Percentiles rank a stretch among this genome's conserved stretches.
These are phyloP conservation scores for Phytopythium helicoides DNA, from an alignment of 352 stramenopile species.

Conservation along the genomic window DNA sequence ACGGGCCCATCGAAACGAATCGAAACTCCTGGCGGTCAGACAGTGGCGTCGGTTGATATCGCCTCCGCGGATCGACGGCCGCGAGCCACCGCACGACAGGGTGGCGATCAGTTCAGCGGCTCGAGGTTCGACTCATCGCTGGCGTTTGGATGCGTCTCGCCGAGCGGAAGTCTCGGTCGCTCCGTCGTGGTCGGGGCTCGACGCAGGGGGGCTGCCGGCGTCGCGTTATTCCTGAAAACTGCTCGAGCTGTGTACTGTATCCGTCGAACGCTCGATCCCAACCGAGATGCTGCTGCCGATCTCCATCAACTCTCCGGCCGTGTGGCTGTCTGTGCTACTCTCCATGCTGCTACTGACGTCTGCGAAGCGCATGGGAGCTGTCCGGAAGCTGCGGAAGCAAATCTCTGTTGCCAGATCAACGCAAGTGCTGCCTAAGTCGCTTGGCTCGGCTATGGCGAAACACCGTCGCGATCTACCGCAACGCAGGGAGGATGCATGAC, in stretches of 20 bases:
- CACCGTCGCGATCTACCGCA: slow-evolving; percentile 14
- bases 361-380: neutral
- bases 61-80: neutral
- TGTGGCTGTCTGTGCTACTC: neutral
- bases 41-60: slow-evolving; percentile 7
- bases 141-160: neutral
- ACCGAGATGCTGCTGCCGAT: too few relatives aligned
- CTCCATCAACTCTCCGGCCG: neutral
- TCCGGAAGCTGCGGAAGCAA: neutral
- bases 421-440: neutral
- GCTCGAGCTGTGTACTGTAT: too few relatives aligned
- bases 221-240: slow-evolving; percentile 1
- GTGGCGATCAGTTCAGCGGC: neutral
- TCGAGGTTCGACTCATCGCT: neutral
- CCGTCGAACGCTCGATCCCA: too few relatives aligned
- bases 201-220: too few relatives aligned
- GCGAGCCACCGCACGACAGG: neutral
- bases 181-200: too few relatives aligned
- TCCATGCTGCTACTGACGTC: neutral
- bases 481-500: slow-evolving; percentile 31
- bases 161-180: too few relatives aligned
- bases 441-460: slow-evolving; percentile 3
- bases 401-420: too few relatives aligned
- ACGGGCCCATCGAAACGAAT: too few relatives aligned
- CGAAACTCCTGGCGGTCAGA: too few relatives aligned